These are phyloP conservation scores for Juglanconis oblonga DNA, from an alignment of 2,329 filamentous ascomycete genomes.

Conservation along the genomic window DNA sequence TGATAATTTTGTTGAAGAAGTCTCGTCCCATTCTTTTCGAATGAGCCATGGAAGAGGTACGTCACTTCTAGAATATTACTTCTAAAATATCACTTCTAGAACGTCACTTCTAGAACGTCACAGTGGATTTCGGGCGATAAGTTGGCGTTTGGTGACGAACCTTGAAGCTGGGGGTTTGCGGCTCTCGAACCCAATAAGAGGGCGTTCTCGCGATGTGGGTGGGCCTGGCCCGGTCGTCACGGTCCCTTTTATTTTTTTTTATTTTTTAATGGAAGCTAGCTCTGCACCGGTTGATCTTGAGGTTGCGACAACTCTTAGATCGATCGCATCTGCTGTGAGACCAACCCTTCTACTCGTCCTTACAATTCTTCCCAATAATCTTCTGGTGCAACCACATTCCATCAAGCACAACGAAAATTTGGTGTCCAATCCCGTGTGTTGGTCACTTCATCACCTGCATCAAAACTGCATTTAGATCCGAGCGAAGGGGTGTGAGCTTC, in stretches of 20 bases:
- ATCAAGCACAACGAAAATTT: not conserved
- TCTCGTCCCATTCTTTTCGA: not conserved
- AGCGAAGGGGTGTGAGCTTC: too few species aligned
- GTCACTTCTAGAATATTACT: not conserved
- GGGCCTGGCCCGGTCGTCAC: too few species aligned
- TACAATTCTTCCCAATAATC: not conserved
- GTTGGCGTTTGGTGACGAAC: not conserved
- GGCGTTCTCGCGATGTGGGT: not conserved
- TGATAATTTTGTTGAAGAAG: not conserved
- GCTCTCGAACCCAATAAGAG: not conserved
- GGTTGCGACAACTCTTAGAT: not conserved
- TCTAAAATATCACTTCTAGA: not conserved
- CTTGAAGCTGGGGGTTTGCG: not conserved
- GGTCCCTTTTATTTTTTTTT: too few species aligned
- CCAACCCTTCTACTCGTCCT: not conserved
- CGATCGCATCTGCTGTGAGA: not conserved
- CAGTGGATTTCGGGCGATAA: not conserved
- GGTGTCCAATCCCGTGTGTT: not conserved
- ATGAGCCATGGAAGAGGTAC: not conserved
- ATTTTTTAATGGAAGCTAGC: too few species aligned
- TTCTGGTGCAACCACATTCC: not conserved
- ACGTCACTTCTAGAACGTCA: not conserved
- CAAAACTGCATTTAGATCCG: not conserved
- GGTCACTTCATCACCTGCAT: not conserved
- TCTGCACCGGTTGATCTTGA: too few species aligned